Conservation (phyloP, 331 rosid genomes). For the Arachis monticola region DNA sequence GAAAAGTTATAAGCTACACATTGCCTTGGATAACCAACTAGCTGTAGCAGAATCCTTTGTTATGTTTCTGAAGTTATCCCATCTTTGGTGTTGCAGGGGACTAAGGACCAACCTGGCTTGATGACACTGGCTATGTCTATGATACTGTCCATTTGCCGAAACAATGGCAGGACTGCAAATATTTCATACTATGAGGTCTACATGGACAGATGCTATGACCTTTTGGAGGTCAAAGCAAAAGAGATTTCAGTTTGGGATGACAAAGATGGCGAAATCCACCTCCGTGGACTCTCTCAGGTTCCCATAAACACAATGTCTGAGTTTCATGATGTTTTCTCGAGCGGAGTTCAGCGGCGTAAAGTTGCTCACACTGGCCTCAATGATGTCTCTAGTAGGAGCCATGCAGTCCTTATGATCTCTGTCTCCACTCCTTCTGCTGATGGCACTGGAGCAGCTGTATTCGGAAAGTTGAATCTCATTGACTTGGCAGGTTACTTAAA, state of each 20-base stretch:
- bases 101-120: constrained; percentile 76
- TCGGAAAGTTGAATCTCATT: constrained; percentile 91
- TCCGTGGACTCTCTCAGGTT: constrained; percentile 73
- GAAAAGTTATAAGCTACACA: too few relatives aligned
- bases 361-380: constrained; percentile 85
- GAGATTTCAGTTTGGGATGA: constrained; percentile 84
- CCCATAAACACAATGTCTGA: constrained; percentile 67
- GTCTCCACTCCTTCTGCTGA: constrained; percentile 58
- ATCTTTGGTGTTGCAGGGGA: constrained; percentile 67
- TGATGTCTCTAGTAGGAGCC: constrained; percentile 96
- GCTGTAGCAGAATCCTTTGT: neutral
- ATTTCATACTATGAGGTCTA: constrained; percentile 92
- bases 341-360: constrained; percentile 79
- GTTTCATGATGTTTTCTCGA: constrained; percentile 60
- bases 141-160: constrained; percentile 63
- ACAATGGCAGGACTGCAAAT: constrained; percentile 59
- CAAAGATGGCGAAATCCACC: constrained; percentile 88
- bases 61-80: constrained; percentile 5
- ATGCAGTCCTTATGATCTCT: constrained; percentile 82
- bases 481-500: constrained; percentile 82
- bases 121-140: constrained; percentile 76
- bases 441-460: constrained; percentile 42
- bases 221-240: constrained; percentile 72
- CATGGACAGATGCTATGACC: constrained; percentile 89
- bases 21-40: too few relatives aligned